phyloP scores from a whole-genome alignment of 2,329 filamentous ascomycete genomes.

The Colletotrichum aenigma region DNA sequence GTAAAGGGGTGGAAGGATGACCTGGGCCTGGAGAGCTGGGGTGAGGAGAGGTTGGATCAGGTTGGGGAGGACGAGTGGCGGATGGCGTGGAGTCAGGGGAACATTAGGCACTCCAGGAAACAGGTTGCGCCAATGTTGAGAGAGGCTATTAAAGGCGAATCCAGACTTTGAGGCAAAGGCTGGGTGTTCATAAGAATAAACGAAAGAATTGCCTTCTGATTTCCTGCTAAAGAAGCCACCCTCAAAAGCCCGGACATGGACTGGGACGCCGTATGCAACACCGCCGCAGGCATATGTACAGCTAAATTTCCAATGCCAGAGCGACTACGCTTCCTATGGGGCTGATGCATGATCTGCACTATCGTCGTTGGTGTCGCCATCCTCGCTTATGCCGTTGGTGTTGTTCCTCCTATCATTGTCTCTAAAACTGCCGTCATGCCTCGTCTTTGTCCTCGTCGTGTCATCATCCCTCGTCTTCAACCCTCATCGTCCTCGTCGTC shows the following conservation, averaged over 20 bases:
- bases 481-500: too few relatives aligned
- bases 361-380: not conserved
- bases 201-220: not conserved
- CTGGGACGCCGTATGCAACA: fast-evolving
- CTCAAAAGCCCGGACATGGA: not conserved
- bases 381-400: not conserved
- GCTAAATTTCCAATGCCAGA: not conserved
- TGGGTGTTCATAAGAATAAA: fast-evolving
- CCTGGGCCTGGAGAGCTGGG: constrained; percentile 63
- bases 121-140: constrained; percentile 72
- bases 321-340: not conserved
- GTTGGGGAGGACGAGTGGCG: constrained; percentile 48
- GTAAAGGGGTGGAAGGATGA: constrained; percentile 43
- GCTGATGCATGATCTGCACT: fast-evolving
- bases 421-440: fast-evolving
- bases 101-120: constrained; percentile 66
- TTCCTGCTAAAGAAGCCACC: not conserved
- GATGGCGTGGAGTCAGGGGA: constrained; percentile 70
- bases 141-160: constrained; percentile 48
- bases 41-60: constrained; percentile 49
- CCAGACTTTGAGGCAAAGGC: not conserved
- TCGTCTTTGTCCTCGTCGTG: too few relatives aligned
- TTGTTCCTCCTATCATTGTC: not conserved
- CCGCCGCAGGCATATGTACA: too few relatives aligned
- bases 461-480: too few relatives aligned